phyloP scores from a whole-genome alignment of 192 early-diverging fungal genomes.

The Linnemannia elongata region DNA sequence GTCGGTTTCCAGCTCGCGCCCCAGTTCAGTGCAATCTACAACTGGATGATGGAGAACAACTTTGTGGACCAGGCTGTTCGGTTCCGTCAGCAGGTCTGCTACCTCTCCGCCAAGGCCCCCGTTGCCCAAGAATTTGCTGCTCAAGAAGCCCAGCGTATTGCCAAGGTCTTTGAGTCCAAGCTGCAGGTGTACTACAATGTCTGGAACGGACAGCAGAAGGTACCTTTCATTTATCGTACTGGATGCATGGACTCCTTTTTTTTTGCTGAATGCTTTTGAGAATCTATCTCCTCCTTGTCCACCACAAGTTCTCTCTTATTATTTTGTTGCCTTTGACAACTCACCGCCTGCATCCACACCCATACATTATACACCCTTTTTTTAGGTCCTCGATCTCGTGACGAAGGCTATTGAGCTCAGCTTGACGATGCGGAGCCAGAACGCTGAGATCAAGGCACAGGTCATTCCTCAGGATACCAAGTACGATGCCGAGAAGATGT shows the following conservation, averaged over 20 bases:
- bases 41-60: conserved; percentile 58
- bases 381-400: conserved; percentile 53
- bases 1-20: conserved; percentile 50
- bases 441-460: conserved; percentile 44
- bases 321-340: background rate
- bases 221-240: background rate
- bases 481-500: conserved; percentile 42
- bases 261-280: conserved; percentile 4
- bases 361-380: background rate
- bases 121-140: conserved; percentile 34
- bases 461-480: conserved; percentile 33
- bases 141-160: conserved; percentile 32
- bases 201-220: conserved; percentile 52
- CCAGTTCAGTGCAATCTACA: conserved; percentile 35
- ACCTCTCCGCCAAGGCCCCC: conserved; percentile 48
- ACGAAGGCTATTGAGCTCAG: conserved; percentile 57
- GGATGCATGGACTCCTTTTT: background rate
- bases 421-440: conserved; percentile 61
- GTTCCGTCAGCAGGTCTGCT: conserved; percentile 60
- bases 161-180: conserved; percentile 42
- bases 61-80: conserved; percentile 53
- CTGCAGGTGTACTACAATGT: conserved; percentile 50
- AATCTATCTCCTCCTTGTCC: background rate
- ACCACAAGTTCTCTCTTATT: background rate
- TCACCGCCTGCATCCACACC: background rate